A percentile compares a stretch with the other conserved stretches of the same genome.
These are phyloP conservation scores for Echites panduratus DNA, from an alignment of 257 asterid genomes.

Conservation along the genomic window DNA sequence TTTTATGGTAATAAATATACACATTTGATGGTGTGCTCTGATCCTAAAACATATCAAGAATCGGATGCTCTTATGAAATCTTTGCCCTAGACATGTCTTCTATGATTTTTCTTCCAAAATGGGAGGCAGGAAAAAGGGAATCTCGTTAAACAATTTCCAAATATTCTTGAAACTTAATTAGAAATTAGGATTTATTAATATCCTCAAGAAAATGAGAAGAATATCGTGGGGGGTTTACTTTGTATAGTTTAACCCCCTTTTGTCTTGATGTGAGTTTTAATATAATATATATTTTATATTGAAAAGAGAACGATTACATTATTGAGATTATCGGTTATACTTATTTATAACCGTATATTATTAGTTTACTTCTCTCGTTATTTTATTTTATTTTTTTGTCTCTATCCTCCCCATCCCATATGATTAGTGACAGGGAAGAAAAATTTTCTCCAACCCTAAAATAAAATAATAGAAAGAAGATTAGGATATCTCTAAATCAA, in stretches of 20 bases:
- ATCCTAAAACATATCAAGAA: not conserved
- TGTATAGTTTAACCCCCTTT: conserved; percentile 7
- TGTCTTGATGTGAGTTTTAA: conserved; percentile 13
- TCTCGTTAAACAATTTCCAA: not conserved
- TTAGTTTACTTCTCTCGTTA: conserved; percentile 13
- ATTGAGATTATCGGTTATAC: conserved; percentile 36
- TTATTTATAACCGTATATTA: conserved; percentile 13
- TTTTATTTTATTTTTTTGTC: not conserved
- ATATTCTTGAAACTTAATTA: not conserved
- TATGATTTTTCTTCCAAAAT: not conserved
- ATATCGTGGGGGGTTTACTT: not conserved
- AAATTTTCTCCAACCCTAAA: not conserved
- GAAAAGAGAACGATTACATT: conserved; percentile 28
- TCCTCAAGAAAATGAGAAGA: not conserved
- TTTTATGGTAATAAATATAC: too few species aligned
- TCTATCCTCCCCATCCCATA: conserved; percentile 9
- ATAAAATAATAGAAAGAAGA: conserved; percentile 4
- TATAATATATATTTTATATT: conserved; percentile 4
- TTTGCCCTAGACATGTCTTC: not conserved
- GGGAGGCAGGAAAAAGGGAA: not conserved
- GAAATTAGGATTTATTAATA: not conserved
- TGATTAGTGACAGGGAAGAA: conserved; percentile 27
- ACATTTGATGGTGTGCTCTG: too few species aligned
- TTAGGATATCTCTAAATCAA: conserved; percentile 16
- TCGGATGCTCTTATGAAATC: not conserved